These are phyloP conservation scores for Claviceps quebecensis DNA, from an alignment of 2,329 filamentous ascomycete species.

Conservation along the genomic window DNA sequence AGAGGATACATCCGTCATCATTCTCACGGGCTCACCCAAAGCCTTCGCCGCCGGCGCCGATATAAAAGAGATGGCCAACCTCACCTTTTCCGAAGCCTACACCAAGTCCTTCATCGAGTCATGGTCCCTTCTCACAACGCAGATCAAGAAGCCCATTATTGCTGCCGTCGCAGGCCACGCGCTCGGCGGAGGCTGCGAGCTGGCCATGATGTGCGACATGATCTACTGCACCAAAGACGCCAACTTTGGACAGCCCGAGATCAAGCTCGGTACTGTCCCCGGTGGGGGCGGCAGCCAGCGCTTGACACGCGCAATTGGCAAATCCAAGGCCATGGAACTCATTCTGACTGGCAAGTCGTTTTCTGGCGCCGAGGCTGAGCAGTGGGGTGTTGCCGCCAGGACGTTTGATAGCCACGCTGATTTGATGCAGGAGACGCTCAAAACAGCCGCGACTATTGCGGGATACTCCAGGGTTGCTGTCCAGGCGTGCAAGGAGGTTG, in stretches of 20 bases:
- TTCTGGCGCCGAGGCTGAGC: slow-evolving; percentile 66
- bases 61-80: slow-evolving; percentile 96
- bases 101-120: slow-evolving; percentile 84
- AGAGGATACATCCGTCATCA: slow-evolving; percentile 56
- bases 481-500: slow-evolving; percentile 89
- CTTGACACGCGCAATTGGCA: slow-evolving; percentile 68
- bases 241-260: slow-evolving; percentile 93
- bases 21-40: slow-evolving; percentile 78
- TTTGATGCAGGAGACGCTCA: slow-evolving; percentile 65
- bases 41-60: slow-evolving; percentile 94
- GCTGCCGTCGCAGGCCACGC: slow-evolving; percentile 91
- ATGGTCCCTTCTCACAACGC: slow-evolving; percentile 75
- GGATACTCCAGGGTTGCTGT: slow-evolving; percentile 76
- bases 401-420: slow-evolving; percentile 69
- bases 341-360: slow-evolving; percentile 80
- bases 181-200: slow-evolving; percentile 86
- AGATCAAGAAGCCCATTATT: slow-evolving; percentile 86
- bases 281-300: slow-evolving; percentile 87
- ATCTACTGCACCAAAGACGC: slow-evolving; percentile 77
- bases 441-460: slow-evolving; percentile 82
- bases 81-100: slow-evolving; percentile 82
- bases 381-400: slow-evolving; percentile 81
- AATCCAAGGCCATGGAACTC: slow-evolving; percentile 80
- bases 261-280: slow-evolving; percentile 86
- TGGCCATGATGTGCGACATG: slow-evolving; percentile 95